These are phyloP conservation scores for Pleurotus salmoneostramineus DNA, from an alignment of 768 basidiomycete species.

Conservation along the genomic window DNA sequence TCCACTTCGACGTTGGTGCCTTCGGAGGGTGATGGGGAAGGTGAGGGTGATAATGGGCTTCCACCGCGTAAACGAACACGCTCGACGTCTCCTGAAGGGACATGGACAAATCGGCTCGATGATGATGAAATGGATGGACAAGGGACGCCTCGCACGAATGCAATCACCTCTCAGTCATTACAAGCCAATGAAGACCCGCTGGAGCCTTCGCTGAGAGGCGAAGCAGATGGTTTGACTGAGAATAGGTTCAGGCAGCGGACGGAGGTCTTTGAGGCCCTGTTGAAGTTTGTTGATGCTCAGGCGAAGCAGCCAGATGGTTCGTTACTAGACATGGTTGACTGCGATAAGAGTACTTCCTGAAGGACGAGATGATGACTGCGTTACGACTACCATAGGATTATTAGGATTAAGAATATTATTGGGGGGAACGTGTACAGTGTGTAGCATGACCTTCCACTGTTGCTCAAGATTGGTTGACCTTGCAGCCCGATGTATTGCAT, in stretches of 20 bases:
- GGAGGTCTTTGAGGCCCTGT: slow-evolving; percentile 63
- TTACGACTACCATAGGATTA: no score
- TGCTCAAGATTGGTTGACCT: no score
- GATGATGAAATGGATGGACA: slow-evolving; percentile 23
- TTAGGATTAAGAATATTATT: no score
- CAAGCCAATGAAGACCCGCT: slow-evolving; percentile 22
- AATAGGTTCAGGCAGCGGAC: slow-evolving; percentile 60
- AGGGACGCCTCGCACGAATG: slow-evolving; percentile 1
- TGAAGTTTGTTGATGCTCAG: slow-evolving; percentile 58
- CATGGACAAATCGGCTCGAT: slow-evolving; percentile 38
- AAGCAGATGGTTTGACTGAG: slow-evolving; percentile 28
- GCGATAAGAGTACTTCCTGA: slow-evolving; percentile 11
- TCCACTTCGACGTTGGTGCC: slow-evolving; percentile 8
- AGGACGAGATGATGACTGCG: no score
- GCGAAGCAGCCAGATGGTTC: slow-evolving; percentile 67
- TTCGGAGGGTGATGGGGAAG: no score
- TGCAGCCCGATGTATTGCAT: no score
- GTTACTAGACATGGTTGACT: slow-evolving; percentile 55
- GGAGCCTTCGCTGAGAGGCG: slow-evolving; percentile 15
- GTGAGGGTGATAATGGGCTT: slow-evolving; percentile 20
- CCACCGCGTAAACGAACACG: slow-evolving; percentile 44
- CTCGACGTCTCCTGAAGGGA: slow-evolving; percentile 35
- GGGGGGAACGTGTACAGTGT: no score
- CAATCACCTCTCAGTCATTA: slow-evolving; percentile 14
- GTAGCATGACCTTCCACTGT: no score